phyloP scores from a whole-genome alignment of 2,329 filamentous ascomycete genomes.

The Endothia cerciana region DNA sequence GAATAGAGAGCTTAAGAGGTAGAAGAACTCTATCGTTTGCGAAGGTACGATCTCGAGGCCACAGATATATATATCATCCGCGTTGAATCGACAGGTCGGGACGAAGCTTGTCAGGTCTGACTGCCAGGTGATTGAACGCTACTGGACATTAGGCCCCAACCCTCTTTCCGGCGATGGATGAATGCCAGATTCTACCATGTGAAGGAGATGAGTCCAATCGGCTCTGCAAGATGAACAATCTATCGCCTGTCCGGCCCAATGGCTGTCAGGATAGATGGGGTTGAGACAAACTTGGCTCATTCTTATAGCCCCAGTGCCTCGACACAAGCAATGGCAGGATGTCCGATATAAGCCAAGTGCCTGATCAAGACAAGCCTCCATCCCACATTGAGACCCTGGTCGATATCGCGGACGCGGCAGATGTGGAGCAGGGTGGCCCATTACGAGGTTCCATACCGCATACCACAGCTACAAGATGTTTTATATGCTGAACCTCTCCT shows the following conservation, averaged over 20 bases:
- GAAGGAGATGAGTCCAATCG: not conserved
- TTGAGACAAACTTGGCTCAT: not conserved
- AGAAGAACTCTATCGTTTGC: not conserved
- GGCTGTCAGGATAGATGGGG: not conserved
- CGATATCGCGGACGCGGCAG: not conserved
- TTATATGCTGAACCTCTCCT: not conserved
- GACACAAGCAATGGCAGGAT: not conserved
- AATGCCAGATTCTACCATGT: not conserved
- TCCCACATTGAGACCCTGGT: slow-evolving; percentile 9
- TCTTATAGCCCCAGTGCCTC: not conserved
- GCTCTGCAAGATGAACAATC: not conserved
- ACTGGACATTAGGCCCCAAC: not conserved
- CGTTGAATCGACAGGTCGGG: not conserved
- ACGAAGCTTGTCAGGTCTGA: not conserved
- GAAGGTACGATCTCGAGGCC: not conserved
- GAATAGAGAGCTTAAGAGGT: not conserved
- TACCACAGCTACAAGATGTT: not conserved
- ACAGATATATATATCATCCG: not conserved
- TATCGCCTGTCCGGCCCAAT: not conserved
- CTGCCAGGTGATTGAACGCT: not conserved
- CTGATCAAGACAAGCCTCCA: not conserved
- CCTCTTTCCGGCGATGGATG: not conserved
- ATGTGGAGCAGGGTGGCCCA: not conserved
- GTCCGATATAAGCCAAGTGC: not conserved
- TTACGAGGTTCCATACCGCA: not conserved